A percentile compares a stretch with the other conserved stretches of the same genome.
Conservation (phyloP, 495 filamentous ascomycete species). For the Aspergillus nidulans region DNA sequence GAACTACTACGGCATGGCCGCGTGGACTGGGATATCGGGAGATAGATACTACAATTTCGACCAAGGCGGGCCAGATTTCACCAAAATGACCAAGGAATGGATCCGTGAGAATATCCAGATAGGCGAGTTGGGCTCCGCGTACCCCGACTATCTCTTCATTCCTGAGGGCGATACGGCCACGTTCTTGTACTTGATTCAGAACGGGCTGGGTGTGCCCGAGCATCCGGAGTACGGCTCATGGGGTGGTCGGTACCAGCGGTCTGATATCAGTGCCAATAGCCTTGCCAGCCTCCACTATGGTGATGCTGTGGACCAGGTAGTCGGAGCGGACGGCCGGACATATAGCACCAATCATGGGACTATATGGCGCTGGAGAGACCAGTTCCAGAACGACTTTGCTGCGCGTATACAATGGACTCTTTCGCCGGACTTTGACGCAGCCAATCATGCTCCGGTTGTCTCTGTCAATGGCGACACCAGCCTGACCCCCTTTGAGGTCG, state of each 20-base stretch:
- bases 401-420: conserved; percentile 48
- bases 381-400: conserved; percentile 47
- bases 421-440: conserved; percentile 18
- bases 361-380: conserved; percentile 47
- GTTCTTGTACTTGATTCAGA: conserved; percentile 45
- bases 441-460: conserved; percentile 42
- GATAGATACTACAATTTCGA: conserved; percentile 42
- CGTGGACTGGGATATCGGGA: conserved; percentile 46
- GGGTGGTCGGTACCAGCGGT: conserved; percentile 40
- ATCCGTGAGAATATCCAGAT: conserved; percentile 43
- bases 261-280: conserved; percentile 15
- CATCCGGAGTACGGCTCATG: conserved; percentile 43
- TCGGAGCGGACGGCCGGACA: conserved; percentile 32
- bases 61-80: conserved; percentile 39
- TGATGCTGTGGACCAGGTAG: conserved; percentile 37
- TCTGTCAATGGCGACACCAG: conserved; percentile 33
- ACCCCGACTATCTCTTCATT: conserved; percentile 41
- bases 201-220: conserved; percentile 41
- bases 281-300: conserved; percentile 30
- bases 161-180: conserved; percentile 46
- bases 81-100: conserved; percentile 39
- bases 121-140: conserved; percentile 34
- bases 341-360: conserved; percentile 43
- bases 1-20: conserved; percentile 44
- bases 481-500: conserved; percentile 27